phyloP scores from a whole-genome alignment of 2,329 filamentous ascomycete genomes.

The Aspergillus sp. region DNA sequence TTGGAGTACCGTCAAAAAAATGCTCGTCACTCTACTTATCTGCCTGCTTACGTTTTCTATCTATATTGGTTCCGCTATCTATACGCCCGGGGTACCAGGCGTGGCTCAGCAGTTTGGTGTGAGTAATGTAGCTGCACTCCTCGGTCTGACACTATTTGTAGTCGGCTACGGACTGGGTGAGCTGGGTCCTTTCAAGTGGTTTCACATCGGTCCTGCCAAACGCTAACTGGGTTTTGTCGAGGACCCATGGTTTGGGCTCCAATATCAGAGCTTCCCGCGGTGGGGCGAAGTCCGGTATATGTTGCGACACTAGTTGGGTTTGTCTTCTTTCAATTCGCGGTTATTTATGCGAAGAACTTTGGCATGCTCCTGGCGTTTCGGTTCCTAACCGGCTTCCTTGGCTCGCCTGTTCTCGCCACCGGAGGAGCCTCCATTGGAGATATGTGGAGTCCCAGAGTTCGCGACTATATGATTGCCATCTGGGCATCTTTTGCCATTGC shows the following conservation, averaged over 20 bases:
- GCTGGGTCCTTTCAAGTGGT: not conserved
- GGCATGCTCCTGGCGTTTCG: conserved; percentile 52
- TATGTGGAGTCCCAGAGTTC: conserved; percentile 22
- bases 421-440: conserved; percentile 37
- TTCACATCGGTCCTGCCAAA: not conserved
- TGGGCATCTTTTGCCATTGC: conserved; percentile 53
- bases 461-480: conserved; percentile 47
- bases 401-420: conserved; percentile 19
- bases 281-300: conserved; percentile 49
- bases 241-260: conserved; percentile 64
- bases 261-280: conserved; percentile 61
- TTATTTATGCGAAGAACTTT: conserved; percentile 45
- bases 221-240: conserved; percentile 20
- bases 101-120: conserved; percentile 45
- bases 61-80: conserved; percentile 55
- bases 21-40: conserved; percentile 36
- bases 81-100: not conserved
- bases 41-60: conserved; percentile 37
- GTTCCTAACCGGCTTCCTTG: conserved; percentile 56
- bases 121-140: conserved; percentile 46
- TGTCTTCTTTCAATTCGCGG: conserved; percentile 53
- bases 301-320: conserved; percentile 56
- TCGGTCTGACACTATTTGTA: conserved; percentile 64
- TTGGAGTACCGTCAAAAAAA: conserved; percentile 51
- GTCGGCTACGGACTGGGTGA: conserved; percentile 55